Conservation (phyloP, 768 basidiomycete species). For the Lactarius quietus region DNA sequence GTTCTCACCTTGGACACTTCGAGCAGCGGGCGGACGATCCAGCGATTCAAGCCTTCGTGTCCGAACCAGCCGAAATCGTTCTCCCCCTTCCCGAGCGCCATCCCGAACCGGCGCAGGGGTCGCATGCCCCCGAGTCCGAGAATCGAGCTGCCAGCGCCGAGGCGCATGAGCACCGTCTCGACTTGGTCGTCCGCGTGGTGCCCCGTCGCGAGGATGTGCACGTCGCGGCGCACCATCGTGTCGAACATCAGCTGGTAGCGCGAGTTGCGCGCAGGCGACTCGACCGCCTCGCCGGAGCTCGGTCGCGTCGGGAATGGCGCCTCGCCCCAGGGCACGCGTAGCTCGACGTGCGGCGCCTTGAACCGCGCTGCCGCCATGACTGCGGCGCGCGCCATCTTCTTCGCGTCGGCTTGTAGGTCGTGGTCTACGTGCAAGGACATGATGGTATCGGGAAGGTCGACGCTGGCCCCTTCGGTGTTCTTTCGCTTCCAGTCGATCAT, state of each 20-base stretch:
- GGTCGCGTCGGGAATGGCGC: constrained; percentile 51
- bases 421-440: constrained; percentile 69
- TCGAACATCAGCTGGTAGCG: constrained; percentile 53
- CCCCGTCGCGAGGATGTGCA: constrained; percentile 54
- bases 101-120: constrained; percentile 67
- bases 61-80: constrained; percentile 43
- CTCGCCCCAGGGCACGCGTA: constrained; percentile 55
- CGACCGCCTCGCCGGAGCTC: constrained; percentile 40
- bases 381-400: constrained; percentile 51
- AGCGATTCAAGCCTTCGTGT: constrained; percentile 55
- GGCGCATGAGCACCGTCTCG: constrained; percentile 73
- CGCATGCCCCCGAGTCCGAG: constrained; percentile 68
- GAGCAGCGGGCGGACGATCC: constrained; percentile 71
- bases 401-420: constrained; percentile 56
- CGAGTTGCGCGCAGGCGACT: constrained; percentile 54
- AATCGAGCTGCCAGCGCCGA: constrained; percentile 52
- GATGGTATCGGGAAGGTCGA: constrained; percentile 27
- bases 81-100: constrained; percentile 47
- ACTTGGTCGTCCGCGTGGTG: constrained; percentile 85
- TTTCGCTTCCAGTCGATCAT: constrained; percentile 24
- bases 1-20: constrained; percentile 58
- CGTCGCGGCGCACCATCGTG: constrained; percentile 40
- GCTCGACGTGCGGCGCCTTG: constrained; percentile 42
- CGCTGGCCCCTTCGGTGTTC: constrained; percentile 25
- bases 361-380: constrained; percentile 39